Base-by-base conservation (phyloP, 768 basidiomycete species). In the Leccinum boreale region DNA sequence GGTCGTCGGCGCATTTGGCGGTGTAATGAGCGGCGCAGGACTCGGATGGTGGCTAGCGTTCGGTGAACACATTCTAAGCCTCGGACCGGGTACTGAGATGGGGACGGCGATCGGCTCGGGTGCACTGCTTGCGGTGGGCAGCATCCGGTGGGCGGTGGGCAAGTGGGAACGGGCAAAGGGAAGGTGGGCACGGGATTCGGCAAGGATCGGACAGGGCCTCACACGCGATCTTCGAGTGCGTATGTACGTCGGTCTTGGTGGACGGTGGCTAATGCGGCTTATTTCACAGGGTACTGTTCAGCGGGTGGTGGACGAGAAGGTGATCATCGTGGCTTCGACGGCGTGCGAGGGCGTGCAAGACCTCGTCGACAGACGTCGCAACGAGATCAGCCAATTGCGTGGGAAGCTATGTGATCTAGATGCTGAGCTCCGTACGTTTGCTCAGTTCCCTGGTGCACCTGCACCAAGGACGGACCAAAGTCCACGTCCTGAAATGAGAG, bases 131-230 rank as follows among this genome's bases (percentile, higher is more conserved):
- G 76, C 79, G 0, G 67, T 80, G 6, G 63, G 71, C 3, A 79
- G 83, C 48, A 58, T 89, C 44, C 75, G 87, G 44, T 89, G 86
- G 85, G 81, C 80, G 2, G 76, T 87, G 5, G 80, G 82, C 12
- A 76, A 75, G 58, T 92, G 89, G 87, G 87, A 90, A 56, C 81
- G 77, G 61, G 83, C 84, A 3, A 86, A 87, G 68, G 74, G 71
- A 56, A 75, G 73, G 58, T 92, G 89, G 88, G 80, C 81, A 81
- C 78, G 81, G 53, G 88, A 90, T 67, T 87, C 84, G 78, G 66
- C 65, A 19, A 77, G 89, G 50, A 76, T 89, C 3, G 80, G 82
- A 6, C 76, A 84, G 50, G 86, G 89, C 0, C 74, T 89, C 36
- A 77, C 79, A 48, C 77, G 88, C 47, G 88, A 91, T 70, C 70